Conservation (phyloP, 306 rosid genomes). For the Castanospermum australe region DNA sequence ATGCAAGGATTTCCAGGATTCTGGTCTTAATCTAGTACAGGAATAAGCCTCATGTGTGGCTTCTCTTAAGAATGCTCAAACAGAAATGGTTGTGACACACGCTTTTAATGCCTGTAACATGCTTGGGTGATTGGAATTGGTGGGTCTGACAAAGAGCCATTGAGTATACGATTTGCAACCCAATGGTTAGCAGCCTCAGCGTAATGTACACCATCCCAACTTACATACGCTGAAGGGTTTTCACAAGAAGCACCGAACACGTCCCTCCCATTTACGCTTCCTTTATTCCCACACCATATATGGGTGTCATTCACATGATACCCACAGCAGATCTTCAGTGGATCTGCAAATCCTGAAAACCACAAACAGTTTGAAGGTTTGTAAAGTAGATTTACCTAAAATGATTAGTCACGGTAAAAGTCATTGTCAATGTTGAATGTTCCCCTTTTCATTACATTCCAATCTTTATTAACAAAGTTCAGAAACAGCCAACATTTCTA, state of each 20-base stretch:
- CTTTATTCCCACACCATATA: constrained; percentile 75
- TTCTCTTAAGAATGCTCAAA: background rate
- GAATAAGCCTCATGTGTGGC: background rate
- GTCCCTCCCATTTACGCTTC: constrained; percentile 52
- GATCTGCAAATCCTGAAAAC: constrained; percentile 69
- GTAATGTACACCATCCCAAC: constrained; percentile 95
- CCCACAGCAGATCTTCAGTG: constrained; percentile 83
- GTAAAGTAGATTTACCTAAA: background rate
- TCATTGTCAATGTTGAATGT: background rate
- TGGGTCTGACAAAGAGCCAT: constrained; percentile 63
- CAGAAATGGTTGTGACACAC: background rate
- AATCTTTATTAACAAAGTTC: background rate
- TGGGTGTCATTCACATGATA: constrained; percentile 80
- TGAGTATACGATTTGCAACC: constrained; percentile 67
- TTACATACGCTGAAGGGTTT: constrained; percentile 50
- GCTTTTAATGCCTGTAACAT: constrained; percentile 46
- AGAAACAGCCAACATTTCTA: background rate
- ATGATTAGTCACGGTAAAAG: background rate
- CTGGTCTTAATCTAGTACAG: background rate
- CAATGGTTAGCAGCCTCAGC: constrained; percentile 83
- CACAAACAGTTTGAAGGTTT: background rate
- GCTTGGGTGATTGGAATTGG: constrained; percentile 69
- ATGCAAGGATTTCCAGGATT: background rate
- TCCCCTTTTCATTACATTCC: background rate
- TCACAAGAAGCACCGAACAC: constrained; percentile 76